Evolutionary conservation across 805 yeast genomes (phyloP), one percentile per base, ranked within the genome.

Genomic region (Candida nonsorbophila): DNA sequence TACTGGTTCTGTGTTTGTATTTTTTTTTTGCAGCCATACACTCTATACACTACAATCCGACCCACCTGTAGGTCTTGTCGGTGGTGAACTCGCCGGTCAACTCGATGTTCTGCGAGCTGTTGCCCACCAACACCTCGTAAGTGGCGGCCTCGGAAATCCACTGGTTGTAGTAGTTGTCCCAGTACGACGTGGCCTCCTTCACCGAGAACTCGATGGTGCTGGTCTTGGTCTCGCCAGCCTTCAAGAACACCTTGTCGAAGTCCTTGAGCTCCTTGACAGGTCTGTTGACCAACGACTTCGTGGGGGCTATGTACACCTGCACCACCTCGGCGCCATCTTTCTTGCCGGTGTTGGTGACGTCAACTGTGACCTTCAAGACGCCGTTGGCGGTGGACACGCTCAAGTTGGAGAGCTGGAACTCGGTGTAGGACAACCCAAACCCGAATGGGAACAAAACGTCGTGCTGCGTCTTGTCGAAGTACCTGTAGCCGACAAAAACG

Each of bases 221-320:
- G 1, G 50, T 43, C 30, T 52, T 51, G 7, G 59, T 32, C 38
- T 66, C 69, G 6, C 76, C 76, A 4, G 77, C 55, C 27, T 51
- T 42, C 34, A 77, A 42, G 21, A 36, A 46, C 6, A 71, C 67
- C 51, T 78, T 77, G 11, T 53, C 66, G 44, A 72, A 77, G 16
- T 70, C 79, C 49, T 73, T 76, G 48, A 78, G 59, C 43, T 78
- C 83, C 51, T 77, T 77, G 14, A 61, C 47, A 7, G 83, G 79
- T 44, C 83, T 65, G 28, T 60, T 60, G 22, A 63, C 46, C 9
- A 51, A 31, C 13, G 75, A 65, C 9, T 53, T 44, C 26, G 41
- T 47, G 17, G 59, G 58, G 22, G 55, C 40, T 33, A 77, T 45
- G 45, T 77, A 78, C 13, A 74, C 52, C 50, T 78, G 84, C 7